phyloP scores from a whole-genome alignment of 1,284 basidiomycete species.

The Ceratobasidium sp. region DNA sequence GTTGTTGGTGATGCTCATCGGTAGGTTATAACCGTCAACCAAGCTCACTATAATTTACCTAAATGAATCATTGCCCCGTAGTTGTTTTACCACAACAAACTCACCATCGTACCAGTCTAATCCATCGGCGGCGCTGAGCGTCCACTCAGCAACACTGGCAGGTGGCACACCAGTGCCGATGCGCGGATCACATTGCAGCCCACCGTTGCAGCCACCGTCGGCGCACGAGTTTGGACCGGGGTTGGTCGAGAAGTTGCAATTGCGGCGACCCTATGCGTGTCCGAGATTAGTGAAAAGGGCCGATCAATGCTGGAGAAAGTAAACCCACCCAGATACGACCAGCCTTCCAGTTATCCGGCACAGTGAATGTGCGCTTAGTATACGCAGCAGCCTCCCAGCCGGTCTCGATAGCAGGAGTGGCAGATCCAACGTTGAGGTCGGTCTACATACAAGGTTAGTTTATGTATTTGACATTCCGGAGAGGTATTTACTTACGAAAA shows the following conservation, averaged over 20 bases:
- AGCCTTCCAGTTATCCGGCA: constrained; percentile 58
- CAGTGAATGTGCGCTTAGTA: constrained; percentile 58
- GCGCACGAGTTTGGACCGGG: constrained; percentile 68
- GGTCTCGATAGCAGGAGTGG: constrained; percentile 52
- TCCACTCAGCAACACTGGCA: constrained; percentile 45
- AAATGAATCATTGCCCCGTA: too few species aligned
- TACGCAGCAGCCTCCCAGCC: constrained; percentile 64
- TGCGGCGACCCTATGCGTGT: constrained; percentile 54
- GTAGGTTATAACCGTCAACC: constrained; percentile 55
- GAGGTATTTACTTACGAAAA: constrained; percentile 16
- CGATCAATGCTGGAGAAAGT: neutral
- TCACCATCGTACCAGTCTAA: constrained; percentile 51
- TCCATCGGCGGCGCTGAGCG: constrained; percentile 45
- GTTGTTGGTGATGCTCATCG: constrained; percentile 50
- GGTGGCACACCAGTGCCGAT: too few species aligned
- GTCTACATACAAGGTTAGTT: constrained; percentile 20
- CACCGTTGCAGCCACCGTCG: constrained; percentile 65
- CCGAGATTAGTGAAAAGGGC: neutral
- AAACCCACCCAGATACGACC: constrained; percentile 64
- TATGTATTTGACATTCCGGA: neutral
- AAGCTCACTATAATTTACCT: constrained; percentile 48
- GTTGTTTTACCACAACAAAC: neutral
- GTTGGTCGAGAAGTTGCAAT: constrained; percentile 53
- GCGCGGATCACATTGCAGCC: constrained; percentile 62
- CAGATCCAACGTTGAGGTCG: constrained; percentile 50